These are phyloP conservation scores for Drechslerella dactyloides DNA, from an alignment of 2,329 filamentous ascomycete species.

Conservation along the genomic window DNA sequence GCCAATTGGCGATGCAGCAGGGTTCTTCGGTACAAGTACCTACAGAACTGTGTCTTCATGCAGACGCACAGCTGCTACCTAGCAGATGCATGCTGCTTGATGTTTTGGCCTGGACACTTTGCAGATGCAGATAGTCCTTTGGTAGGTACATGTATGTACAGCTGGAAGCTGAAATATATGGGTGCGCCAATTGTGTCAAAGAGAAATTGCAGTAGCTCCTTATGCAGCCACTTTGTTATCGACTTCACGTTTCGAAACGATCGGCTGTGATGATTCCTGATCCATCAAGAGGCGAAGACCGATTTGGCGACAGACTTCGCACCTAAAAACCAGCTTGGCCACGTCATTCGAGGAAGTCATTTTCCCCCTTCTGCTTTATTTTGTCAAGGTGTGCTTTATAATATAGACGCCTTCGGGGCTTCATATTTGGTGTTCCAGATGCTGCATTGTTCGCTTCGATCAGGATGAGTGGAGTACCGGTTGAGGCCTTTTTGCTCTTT, in stretches of 20 bases:
- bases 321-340: slow-evolving; percentile 14
- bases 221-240: slow-evolving; percentile 44
- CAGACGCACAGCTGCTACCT: slow-evolving; percentile 27
- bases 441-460: slow-evolving; percentile 42
- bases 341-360: slow-evolving; percentile 38
- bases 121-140: slow-evolving; percentile 30
- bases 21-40: slow-evolving; percentile 27
- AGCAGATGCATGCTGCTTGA: slow-evolving; percentile 19
- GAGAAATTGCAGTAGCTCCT: slow-evolving; percentile 6
- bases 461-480: slow-evolving; percentile 32
- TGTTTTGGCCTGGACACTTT: slow-evolving; percentile 43
- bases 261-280: slow-evolving; percentile 45
- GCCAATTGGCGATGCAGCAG: slow-evolving; percentile 48
- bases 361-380: slow-evolving; percentile 13
- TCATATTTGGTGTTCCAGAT: slow-evolving; percentile 5
- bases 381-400: slow-evolving; percentile 13
- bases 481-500: slow-evolving; percentile 44
- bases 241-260: slow-evolving; percentile 46
- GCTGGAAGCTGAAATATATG: slow-evolving; percentile 30
- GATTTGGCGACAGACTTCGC: slow-evolving; percentile 21
- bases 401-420: slow-evolving; percentile 4
- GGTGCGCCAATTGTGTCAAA: slow-evolving; percentile 32
- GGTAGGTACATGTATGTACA: slow-evolving; percentile 16
- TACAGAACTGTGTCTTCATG: slow-evolving; percentile 18
- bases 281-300: slow-evolving; percentile 36